phyloP scores from a whole-genome alignment of 306 rosid species.

The Pyrus betulifolia region DNA sequence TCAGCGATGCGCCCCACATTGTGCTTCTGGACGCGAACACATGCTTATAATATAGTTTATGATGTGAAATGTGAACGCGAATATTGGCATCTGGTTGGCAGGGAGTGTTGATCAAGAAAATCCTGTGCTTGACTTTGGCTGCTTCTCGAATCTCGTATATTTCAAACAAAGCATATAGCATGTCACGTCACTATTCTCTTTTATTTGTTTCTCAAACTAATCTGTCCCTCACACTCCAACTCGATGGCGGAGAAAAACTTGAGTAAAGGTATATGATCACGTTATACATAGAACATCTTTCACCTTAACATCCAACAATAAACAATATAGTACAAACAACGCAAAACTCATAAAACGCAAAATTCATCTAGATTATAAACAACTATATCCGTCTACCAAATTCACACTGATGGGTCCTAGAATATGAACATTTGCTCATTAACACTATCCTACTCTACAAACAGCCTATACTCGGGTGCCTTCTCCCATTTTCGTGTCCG shows the following conservation, averaged over 20 bases:
- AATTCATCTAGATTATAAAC: neutral
- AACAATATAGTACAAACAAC: no score
- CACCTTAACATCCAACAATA: no score
- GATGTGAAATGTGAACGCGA: neutral
- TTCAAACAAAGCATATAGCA: neutral
- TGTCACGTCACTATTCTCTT: neutral
- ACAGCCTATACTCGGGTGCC: conserved; percentile 16
- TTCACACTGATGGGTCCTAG: conserved; percentile 17
- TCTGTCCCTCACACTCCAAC: no score
- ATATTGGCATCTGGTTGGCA: neutral
- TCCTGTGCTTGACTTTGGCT: neutral
- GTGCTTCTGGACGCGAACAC: neutral
- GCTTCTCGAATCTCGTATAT: neutral
- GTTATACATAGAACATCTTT: no score
- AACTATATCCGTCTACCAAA: neutral
- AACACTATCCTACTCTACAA: conserved; percentile 20
- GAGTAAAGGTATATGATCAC: rapidly evolving
- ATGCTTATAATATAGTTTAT: neutral
- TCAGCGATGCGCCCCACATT: no score
- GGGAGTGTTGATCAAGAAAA: neutral
- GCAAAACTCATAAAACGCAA: no score
- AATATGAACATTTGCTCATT: conserved; percentile 28
- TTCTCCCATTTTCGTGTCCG: conserved; percentile 40
- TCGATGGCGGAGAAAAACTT: no score
- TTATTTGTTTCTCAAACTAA: no score